phyloP scores from a whole-genome alignment of 192 early-diverging fungal species.

The Coemansia sp. region DNA sequence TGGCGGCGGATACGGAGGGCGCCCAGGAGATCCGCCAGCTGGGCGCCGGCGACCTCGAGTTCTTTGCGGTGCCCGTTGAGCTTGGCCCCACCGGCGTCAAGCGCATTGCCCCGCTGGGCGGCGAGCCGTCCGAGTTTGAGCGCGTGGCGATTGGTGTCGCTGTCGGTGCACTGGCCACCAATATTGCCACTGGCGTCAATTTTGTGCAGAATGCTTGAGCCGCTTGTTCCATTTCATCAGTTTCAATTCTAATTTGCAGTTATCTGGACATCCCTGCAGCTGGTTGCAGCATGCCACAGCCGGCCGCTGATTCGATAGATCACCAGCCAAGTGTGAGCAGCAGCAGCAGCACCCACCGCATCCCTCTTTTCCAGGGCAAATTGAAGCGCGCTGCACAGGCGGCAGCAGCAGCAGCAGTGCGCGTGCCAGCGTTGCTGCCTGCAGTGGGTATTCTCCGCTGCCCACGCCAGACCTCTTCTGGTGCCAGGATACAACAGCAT shows the following conservation, averaged over 20 bases:
- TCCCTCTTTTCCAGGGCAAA: too few species aligned
- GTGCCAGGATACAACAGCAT: background rate
- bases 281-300: too few species aligned
- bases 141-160: slow-evolving; percentile 69
- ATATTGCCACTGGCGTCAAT: slow-evolving; percentile 80
- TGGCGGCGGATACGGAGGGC: slow-evolving; percentile 53
- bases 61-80: slow-evolving; percentile 72
- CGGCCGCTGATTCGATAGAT: too few species aligned
- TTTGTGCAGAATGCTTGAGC: background rate
- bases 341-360: too few species aligned
- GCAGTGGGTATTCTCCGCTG: too few species aligned
- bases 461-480: background rate
- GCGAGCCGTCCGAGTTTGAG: slow-evolving; percentile 69
- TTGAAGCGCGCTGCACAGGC: too few species aligned
- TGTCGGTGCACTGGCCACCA: slow-evolving; percentile 79
- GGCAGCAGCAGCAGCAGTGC: too few species aligned
- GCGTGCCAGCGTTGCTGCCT: too few species aligned
- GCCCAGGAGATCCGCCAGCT: slow-evolving; percentile 50
- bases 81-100: slow-evolving; percentile 71
- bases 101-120: slow-evolving; percentile 76
- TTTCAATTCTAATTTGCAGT: too few species aligned
- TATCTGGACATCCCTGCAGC: too few species aligned
- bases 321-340: too few species aligned
- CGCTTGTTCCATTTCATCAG: too few species aligned
- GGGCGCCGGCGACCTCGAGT: slow-evolving; percentile 57